Percentiles rank a stretch among this genome's conserved stretches.
These are phyloP conservation scores for Cryptosporidium sp. DNA, from an alignment of 169 alveolate species.

Conservation along the genomic window DNA sequence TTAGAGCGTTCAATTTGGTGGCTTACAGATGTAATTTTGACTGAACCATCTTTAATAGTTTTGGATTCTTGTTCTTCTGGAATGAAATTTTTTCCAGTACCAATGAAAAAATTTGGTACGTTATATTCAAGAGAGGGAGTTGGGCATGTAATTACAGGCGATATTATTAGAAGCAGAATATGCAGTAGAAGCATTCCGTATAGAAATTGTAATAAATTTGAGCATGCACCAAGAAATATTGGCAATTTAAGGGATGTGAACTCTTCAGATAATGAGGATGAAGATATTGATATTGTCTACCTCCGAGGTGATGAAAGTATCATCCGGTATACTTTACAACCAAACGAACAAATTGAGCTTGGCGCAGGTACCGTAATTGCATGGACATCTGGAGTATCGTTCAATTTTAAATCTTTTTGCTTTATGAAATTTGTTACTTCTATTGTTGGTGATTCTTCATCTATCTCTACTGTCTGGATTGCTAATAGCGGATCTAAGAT, in stretches of 20 bases:
- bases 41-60: constrained; percentile 46
- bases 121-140: constrained; percentile 75
- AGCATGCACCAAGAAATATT: constrained; percentile 59
- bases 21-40: constrained; percentile 63
- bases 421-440: constrained; percentile 73
- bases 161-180: constrained; percentile 54
- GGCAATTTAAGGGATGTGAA: constrained; percentile 8
- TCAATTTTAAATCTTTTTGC: constrained; percentile 71
- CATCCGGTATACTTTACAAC: constrained; percentile 56
- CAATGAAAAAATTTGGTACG: constrained; percentile 73
- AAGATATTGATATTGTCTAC: constrained; percentile 63
- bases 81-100: constrained; percentile 71
- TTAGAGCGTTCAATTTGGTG: constrained; percentile 72
- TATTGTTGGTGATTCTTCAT: constrained; percentile 55
- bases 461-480: constrained; percentile 70
- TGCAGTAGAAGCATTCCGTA: constrained; percentile 62
- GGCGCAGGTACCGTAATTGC: constrained; percentile 71
- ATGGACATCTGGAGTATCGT: constrained; percentile 71
- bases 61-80: constrained; percentile 63
- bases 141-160: constrained; percentile 75
- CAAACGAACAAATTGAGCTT: constrained; percentile 71
- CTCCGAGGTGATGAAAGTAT: constrained; percentile 72
- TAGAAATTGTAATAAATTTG: constrained; percentile 73
- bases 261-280: constrained; percentile 1
- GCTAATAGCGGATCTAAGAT: constrained; percentile 64